Conservation (phyloP, 164 flowering plant species). For the Cinnamomum chago region DNA sequence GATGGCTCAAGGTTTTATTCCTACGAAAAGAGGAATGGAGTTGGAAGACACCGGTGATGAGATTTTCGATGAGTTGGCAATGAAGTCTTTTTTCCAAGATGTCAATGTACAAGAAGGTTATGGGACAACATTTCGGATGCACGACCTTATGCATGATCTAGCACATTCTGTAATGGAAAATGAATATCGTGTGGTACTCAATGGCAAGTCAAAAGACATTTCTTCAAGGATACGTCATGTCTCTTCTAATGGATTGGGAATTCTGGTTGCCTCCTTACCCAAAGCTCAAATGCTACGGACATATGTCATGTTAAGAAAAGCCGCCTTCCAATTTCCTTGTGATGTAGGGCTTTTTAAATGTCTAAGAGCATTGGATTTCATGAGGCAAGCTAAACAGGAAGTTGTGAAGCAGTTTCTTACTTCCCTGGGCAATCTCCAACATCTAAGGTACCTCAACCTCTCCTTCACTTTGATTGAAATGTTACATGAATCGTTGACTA, state of each 20-base stretch:
- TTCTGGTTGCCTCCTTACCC: neutral
- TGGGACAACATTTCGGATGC: neutral
- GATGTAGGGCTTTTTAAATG: neutral
- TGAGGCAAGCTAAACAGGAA: neutral
- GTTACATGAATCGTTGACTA: slow-evolving; percentile 9
- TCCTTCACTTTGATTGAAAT: neutral
- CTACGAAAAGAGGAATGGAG: neutral
- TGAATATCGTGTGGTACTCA: neutral
- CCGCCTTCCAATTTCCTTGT: neutral
- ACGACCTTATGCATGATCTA: slow-evolving; percentile 5
- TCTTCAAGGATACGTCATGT: slow-evolving; percentile 1
- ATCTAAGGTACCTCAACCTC: slow-evolving; percentile 14
- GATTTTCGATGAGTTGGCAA: neutral
- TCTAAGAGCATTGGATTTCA: slow-evolving; percentile 7
- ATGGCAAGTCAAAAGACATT: neutral
- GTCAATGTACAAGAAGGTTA: neutral
- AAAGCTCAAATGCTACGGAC: neutral
- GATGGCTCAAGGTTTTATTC: slow-evolving; percentile 10
- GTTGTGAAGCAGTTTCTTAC: neutral
- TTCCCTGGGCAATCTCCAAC: slow-evolving; percentile 10
- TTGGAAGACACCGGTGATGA: neutral
- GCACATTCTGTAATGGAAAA: neutral
- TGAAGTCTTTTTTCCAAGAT: neutral
- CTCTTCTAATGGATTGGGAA: neutral
- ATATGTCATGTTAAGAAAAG: neutral